Conservation (phyloP, 768 basidiomycete species). For the Mycena latifolia region DNA sequence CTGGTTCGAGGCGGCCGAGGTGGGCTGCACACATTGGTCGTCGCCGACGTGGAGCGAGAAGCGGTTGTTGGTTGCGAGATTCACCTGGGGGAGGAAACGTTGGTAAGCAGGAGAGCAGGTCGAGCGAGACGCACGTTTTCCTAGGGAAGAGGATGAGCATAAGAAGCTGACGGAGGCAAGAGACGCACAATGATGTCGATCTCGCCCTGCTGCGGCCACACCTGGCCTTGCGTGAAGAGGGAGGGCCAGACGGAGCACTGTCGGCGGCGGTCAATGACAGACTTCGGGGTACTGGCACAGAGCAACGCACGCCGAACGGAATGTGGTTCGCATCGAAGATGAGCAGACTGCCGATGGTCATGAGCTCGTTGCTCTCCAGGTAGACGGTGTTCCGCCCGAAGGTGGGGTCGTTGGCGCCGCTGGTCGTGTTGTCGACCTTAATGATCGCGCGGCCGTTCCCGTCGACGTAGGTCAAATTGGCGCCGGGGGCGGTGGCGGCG, state of each 20-base stretch:
- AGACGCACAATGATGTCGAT: conserved; percentile 71
- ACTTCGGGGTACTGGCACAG: no score
- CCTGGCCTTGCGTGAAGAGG: conserved; percentile 26
- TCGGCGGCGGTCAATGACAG: no score
- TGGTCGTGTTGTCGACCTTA: conserved; percentile 36
- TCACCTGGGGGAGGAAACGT: conserved; percentile 16
- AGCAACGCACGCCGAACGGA: conserved; percentile 34
- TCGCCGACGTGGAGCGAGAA: conserved; percentile 65
- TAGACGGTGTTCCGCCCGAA: conserved; percentile 36
- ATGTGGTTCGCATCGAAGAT: conserved; percentile 38
- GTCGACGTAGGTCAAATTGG: conserved; percentile 30
- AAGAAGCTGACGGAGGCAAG: no score
- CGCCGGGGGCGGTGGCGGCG: conserved; percentile 7
- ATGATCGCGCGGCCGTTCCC: conserved; percentile 16
- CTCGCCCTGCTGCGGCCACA: conserved; percentile 62
- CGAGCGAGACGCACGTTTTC: conserved; percentile 19
- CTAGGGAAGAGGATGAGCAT: neutral
- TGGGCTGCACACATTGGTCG: conserved; percentile 51
- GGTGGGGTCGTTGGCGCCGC: conserved; percentile 18
- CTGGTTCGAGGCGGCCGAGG: conserved; percentile 42
- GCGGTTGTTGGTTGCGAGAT: conserved; percentile 58
- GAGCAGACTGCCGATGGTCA: conserved; percentile 33
- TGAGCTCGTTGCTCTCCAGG: conserved; percentile 25
- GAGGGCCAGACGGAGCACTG: conserved; percentile 33
- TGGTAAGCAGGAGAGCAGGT: no score